Conservation (phyloP, 345 rosid species). For the Rhodomyrtus tomentosa region DNA sequence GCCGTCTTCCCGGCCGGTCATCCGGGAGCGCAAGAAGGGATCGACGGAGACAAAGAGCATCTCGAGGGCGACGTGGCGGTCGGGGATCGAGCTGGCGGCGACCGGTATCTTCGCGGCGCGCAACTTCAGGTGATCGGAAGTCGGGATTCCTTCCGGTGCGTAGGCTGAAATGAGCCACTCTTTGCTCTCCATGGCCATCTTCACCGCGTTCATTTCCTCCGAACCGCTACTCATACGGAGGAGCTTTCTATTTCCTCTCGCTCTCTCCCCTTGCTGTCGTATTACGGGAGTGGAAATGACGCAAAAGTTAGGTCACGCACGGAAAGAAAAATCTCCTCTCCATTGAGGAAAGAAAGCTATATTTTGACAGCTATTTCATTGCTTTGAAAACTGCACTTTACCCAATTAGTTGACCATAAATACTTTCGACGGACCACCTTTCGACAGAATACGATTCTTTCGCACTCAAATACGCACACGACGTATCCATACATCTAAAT, state of each 20-base stretch:
- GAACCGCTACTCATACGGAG: not conserved
- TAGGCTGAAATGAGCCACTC: slow-evolving; percentile 31
- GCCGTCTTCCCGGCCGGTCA: slow-evolving; percentile 26
- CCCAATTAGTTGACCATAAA: no score
- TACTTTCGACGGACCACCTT: no score
- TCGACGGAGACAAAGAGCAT: slow-evolving; percentile 28
- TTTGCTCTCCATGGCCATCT: slow-evolving; percentile 11
- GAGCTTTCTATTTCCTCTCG: not conserved
- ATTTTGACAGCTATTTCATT: no score
- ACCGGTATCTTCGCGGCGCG: slow-evolving; percentile 6
- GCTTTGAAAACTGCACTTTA: no score
- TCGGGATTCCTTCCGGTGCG: slow-evolving; percentile 23
- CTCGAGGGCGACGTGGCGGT: slow-evolving; percentile 16
- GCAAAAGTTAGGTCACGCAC: not conserved
- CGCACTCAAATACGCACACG: no score
- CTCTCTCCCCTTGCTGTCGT: not conserved
- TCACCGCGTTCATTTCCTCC: not conserved
- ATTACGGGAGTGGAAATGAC: not conserved
- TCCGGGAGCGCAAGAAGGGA: slow-evolving; percentile 21
- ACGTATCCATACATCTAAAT: no score
- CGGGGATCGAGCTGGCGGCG: slow-evolving; percentile 10
- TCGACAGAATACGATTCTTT: no score
- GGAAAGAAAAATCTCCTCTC: no score
- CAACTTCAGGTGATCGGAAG: slow-evolving; percentile 26
- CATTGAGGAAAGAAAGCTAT: no score